Base-by-base conservation (phyloP, 768 basidiomycete genomes). In the Mycena amicta region DNA sequence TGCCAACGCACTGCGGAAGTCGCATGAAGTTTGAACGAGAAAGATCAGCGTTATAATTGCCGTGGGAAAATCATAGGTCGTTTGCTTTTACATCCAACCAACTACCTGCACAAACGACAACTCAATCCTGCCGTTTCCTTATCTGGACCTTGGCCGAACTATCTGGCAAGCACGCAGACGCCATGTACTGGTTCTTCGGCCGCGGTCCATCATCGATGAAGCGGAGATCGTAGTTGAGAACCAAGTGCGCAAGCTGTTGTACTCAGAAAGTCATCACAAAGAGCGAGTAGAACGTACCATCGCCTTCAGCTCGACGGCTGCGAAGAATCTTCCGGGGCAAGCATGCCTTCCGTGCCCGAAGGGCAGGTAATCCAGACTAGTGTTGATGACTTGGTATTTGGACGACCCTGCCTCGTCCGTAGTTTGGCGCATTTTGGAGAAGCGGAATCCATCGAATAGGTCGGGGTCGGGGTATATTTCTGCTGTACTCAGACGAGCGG, bases 261-360 rank as follows among this genome's bases (percentile, higher is more conserved):
- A 58, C 58, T 30, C 61, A 20, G 26, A 58, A 45, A 26, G 51
- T 64, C 5, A 61, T 55, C 18, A 60, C 63, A 45, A 64, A 64
- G 50, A 64, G n/a, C n/a, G n/a, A n/a, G n/a, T n/a, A n/a, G n/a
- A 64, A 16, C 63, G 37, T 13, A 60, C 63, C 16, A 52, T 59
- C 37, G 52, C 40, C 23, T 28, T 31, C 39, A n/a, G 26, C 22
- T 28, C 18, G 12, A 30, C 23, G 13, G n/a, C 12, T 52, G 50
- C 23, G 28, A 41, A 54, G 27, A 45, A 31, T 52, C 60, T 49
- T 51, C 61, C 64, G 60, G 55, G 55, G 49, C 55, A 65, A 20
- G 62, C 62, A 55, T 66, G 65, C 39, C 54, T 53, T n/a, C 65
- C 65, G 40, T 55, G 27, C 23, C 65, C 65, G 37, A 66, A 66